phyloP scores from a whole-genome alignment of 192 early-diverging fungal species.

The Dissophora ornata region DNA sequence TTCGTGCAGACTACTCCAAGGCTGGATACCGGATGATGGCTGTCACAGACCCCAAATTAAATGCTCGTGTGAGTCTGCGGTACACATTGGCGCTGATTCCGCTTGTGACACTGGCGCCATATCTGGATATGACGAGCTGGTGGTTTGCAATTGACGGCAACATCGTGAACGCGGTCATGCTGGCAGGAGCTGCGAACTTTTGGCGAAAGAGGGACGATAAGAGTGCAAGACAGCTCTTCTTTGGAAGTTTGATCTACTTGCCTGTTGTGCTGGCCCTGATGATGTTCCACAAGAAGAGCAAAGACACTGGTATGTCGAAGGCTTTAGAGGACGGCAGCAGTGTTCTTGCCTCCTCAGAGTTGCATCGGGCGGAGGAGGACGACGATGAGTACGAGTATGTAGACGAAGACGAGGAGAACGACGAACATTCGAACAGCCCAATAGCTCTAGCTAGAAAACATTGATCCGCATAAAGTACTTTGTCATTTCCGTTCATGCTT shows the following conservation, averaged over 20 bases:
- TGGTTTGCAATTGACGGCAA: constrained; percentile 84
- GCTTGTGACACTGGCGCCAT: constrained; percentile 65
- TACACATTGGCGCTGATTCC: constrained; percentile 84
- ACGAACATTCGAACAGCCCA: constrained; percentile 10
- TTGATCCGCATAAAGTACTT: not conserved
- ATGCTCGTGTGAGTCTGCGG: constrained; percentile 87
- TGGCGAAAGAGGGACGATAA: constrained; percentile 84
- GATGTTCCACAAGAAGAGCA: constrained; percentile 85
- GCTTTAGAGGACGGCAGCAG: not conserved
- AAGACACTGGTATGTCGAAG: not conserved
- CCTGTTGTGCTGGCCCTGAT: constrained; percentile 87
- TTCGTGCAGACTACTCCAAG: constrained; percentile 94
- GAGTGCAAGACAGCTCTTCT: constrained; percentile 89
- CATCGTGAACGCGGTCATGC: constrained; percentile 81
- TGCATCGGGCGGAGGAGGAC: constrained; percentile 22
- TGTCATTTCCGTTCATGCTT: not conserved
- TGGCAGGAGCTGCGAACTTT: constrained; percentile 78
- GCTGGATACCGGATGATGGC: constrained; percentile 98
- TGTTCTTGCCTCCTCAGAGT: not conserved
- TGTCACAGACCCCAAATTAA: constrained; percentile 87
- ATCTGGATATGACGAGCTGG: constrained; percentile 79
- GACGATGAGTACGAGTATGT: constrained; percentile 55
- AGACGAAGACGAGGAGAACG: constrained; percentile 47
- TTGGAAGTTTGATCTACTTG: constrained; percentile 90
- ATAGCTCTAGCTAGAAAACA: not conserved